A percentile compares a stretch with the other conserved stretches of the same genome.
These are phyloP conservation scores for Eutypa lata DNA, from an alignment of 2,329 filamentous ascomycete species.

Conservation along the genomic window DNA sequence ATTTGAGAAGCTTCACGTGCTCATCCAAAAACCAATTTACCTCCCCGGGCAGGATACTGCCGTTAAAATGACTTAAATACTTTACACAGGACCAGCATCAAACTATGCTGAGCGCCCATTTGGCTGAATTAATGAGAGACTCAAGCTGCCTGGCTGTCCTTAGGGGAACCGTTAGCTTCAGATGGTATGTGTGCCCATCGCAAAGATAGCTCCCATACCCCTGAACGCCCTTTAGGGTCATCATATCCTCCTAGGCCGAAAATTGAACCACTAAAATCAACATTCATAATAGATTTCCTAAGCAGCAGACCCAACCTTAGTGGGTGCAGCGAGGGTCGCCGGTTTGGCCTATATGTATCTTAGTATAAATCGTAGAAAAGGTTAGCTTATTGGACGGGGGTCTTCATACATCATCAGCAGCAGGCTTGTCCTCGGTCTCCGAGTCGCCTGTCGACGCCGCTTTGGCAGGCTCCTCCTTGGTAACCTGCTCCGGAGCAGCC, in stretches of 20 bases:
- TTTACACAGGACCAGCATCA: neutral
- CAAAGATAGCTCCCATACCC: neutral
- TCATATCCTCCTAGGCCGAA: constrained; percentile 15
- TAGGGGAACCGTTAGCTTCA: neutral
- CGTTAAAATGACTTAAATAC: neutral
- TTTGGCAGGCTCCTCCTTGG: constrained; percentile 34
- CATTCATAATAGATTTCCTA: constrained; percentile 7
- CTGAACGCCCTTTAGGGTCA: neutral
- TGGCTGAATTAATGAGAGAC: neutral
- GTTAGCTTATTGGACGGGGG: no score
- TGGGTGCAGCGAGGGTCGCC: constrained; percentile 21
- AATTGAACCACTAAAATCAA: neutral
- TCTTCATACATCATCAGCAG: constrained; percentile 30
- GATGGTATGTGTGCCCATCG: neutral
- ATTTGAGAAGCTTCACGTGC: neutral
- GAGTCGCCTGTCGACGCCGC: constrained; percentile 14
- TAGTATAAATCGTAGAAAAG: constrained; percentile 2
- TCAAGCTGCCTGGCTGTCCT: neutral
- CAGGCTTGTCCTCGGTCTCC: constrained; percentile 13
- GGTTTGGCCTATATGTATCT: constrained; percentile 8
- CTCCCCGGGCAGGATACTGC: neutral
- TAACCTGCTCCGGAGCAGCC: constrained; percentile 34
- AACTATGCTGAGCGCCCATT: neutral
- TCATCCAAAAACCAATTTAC: neutral
- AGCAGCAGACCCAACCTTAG: constrained; percentile 22